phyloP scores from a whole-genome alignment of 352 stramenopile genomes.

The Pythium grandisporangium region DNA sequence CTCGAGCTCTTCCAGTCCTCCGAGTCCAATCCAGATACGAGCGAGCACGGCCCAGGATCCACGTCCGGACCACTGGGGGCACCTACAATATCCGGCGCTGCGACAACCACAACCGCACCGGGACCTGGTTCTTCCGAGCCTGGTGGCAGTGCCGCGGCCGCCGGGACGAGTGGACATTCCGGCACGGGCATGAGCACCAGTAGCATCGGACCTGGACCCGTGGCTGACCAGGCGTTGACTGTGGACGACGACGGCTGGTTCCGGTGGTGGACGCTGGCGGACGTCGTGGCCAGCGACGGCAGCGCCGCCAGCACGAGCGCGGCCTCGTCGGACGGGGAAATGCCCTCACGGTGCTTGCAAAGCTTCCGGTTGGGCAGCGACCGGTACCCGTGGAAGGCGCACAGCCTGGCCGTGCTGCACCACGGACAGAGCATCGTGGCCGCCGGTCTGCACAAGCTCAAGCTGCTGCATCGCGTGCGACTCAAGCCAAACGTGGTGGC shows the following conservation, averaged over 20 bases:
- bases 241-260: slow-evolving; percentile 79
- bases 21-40: slow-evolving; percentile 8
- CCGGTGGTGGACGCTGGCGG: slow-evolving; percentile 71
- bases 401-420: slow-evolving; percentile 51
- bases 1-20: slow-evolving; percentile 52
- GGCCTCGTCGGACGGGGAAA: too few relatives aligned
- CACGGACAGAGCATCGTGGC: slow-evolving; percentile 53
- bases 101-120: too few relatives aligned
- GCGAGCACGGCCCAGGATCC: slow-evolving; percentile 1
- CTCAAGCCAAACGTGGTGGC: slow-evolving; percentile 49
- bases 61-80: neutral
- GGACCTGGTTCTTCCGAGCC: neutral
- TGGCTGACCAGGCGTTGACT: slow-evolving; percentile 63
- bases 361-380: slow-evolving; percentile 63
- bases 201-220: too few relatives aligned
- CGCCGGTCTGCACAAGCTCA: slow-evolving; percentile 56
- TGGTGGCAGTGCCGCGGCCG: slow-evolving; percentile 5
- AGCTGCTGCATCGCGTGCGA: slow-evolving; percentile 53
- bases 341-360: slow-evolving; percentile 54
- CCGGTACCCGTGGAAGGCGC: slow-evolving; percentile 58
- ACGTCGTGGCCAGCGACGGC: slow-evolving; percentile 54
- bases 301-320: slow-evolving; percentile 42
- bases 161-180: too few relatives aligned
- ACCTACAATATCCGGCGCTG: too few relatives aligned
- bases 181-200: too few relatives aligned